Percentiles rank a stretch among this genome's conserved stretches.
Evolutionary conservation across 768 basidiomycete genomes (phyloP).

Genomic region (Asterophora lycoperdoides): DNA sequence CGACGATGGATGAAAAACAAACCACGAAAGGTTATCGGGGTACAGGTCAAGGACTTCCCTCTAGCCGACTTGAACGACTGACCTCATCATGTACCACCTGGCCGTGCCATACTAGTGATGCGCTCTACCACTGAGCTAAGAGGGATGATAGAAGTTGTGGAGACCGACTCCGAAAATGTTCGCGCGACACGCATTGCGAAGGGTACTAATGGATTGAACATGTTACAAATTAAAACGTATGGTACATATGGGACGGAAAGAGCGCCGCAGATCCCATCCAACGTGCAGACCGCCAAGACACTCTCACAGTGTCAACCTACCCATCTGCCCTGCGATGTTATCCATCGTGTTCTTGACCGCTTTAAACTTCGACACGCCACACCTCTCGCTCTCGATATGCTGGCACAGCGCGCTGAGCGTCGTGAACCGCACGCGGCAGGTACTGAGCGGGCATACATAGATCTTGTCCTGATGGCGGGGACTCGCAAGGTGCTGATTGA

Average conservation of each 20-base stretch:
- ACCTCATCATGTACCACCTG: conserved; percentile 1
- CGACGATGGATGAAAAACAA: no score
- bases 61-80: conserved; percentile 3
- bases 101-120: conserved; percentile 20
- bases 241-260: no score
- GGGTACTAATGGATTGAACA: no score
- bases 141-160: no score
- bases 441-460: conserved; percentile 49
- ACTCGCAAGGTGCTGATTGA: conserved; percentile 65
- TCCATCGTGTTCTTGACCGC: conserved; percentile 37
- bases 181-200: no score
- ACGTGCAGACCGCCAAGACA: no score
- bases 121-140: conserved; percentile 38
- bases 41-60: no score
- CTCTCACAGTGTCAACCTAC: no score
- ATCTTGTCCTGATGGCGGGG: conserved; percentile 50
- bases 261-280: no score
- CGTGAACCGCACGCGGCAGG: conserved; percentile 40
- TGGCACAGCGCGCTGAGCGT: conserved; percentile 57
- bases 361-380: conserved; percentile 49
- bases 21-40: not conserved
- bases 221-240: no score
- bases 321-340: conserved; percentile 25
- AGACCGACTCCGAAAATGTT: no score
- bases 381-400: conserved; percentile 62